Conservation (phyloP, 2,329 filamentous ascomycete genomes). For the Penicillium sp. region DNA sequence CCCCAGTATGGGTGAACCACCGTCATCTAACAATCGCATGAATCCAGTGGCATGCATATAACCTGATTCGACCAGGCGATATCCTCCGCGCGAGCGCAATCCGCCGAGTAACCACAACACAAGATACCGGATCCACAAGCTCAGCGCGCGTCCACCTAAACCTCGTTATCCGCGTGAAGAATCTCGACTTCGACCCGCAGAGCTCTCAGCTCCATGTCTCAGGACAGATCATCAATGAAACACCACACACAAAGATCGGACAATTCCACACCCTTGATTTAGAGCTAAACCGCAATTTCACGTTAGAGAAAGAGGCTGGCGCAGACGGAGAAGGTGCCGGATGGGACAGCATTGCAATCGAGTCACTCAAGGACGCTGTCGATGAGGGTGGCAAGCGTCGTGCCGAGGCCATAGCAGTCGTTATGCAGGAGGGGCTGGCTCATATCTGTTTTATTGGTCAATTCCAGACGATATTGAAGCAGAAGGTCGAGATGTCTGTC, state of each 20-base stretch:
- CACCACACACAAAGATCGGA: conserved; percentile 63
- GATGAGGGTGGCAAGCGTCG: conserved; percentile 65
- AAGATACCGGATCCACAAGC: conserved; percentile 57
- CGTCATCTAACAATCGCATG: conserved; percentile 5
- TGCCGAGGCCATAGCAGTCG: conserved; percentile 80
- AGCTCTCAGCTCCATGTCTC: conserved; percentile 65
- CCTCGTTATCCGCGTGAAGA: conserved; percentile 62
- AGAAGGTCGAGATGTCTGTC: conserved; percentile 48
- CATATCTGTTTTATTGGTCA: conserved; percentile 52
- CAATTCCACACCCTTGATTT: conserved; percentile 73
- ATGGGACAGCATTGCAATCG: conserved; percentile 86
- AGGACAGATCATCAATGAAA: conserved; percentile 63
- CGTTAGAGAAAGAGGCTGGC: conserved; percentile 71
- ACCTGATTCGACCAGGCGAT: conserved; percentile 64
- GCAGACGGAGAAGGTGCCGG: conserved; percentile 47
- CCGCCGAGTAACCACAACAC: conserved; percentile 61
- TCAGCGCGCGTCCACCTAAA: conserved; percentile 63
- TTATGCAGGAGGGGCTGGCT: conserved; percentile 73
- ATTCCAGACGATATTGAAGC: conserved; percentile 48
- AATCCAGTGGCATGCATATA: conserved; percentile 67
- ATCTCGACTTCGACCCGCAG: conserved; percentile 66
- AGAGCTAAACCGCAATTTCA: conserved; percentile 83
- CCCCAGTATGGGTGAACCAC: not conserved
- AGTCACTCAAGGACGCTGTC: conserved; percentile 73
- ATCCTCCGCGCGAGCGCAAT: conserved; percentile 63